Evolutionary conservation across 2,329 filamentous ascomycete species (phyloP).

Genomic region (Cercospora sesami): DNA sequence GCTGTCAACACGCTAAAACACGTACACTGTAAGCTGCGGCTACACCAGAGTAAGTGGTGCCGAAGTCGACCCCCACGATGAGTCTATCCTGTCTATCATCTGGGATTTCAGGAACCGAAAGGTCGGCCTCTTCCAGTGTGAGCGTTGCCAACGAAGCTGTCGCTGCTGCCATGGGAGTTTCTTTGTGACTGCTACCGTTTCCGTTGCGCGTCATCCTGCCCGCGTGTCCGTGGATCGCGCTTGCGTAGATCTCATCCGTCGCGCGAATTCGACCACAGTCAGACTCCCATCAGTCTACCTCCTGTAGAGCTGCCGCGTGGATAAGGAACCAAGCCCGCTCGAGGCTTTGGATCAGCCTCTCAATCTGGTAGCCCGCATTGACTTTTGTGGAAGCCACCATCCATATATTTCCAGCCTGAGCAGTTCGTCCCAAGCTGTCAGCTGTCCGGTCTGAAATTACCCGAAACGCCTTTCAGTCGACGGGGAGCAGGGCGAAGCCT

Average conservation of each 20-base stretch:
- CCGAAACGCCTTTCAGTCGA: neutral
- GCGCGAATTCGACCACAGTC: neutral
- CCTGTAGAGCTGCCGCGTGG: neutral
- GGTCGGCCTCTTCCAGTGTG: conserved; percentile 20
- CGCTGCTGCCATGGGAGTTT: conserved; percentile 14
- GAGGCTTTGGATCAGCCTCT: conserved; percentile 18
- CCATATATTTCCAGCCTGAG: conserved; percentile 8
- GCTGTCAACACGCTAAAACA: neutral
- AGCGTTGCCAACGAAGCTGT: conserved; percentile 11
- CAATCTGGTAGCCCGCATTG: conserved; percentile 9
- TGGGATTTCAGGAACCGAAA: conserved; percentile 11
- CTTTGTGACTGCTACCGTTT: conserved; percentile 18
- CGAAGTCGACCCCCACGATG: conserved; percentile 79
- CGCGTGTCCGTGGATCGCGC: neutral
- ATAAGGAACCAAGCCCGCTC: neutral
- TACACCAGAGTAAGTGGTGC: conserved; percentile 79
- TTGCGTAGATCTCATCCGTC: conserved; percentile 1
- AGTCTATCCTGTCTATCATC: conserved; percentile 55
- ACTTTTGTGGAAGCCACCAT: conserved; percentile 8
- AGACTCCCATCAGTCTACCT: neutral
- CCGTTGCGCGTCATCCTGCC: conserved; percentile 23
- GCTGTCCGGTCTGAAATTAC: neutral
- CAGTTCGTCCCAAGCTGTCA: neutral
- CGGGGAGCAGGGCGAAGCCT: neutral
- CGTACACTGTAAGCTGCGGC: conserved; percentile 41